Evolutionary conservation across 2,329 filamentous ascomycete genomes (phyloP), one percentile per base, ranked within the genome.

Genomic region (Nothophaeocryptopus gaeumannii): DNA sequence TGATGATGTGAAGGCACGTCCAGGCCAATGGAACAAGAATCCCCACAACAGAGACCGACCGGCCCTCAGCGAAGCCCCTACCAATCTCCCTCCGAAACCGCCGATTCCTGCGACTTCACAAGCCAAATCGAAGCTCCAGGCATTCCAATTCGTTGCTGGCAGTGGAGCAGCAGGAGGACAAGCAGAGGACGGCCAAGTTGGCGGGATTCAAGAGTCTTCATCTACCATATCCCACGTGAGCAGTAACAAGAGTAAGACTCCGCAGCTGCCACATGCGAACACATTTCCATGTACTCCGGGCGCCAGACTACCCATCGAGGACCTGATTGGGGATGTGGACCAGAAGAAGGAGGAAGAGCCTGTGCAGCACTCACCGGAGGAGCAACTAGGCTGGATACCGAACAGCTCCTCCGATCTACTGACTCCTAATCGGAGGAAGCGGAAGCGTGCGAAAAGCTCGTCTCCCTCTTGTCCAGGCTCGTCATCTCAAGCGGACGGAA

Each of bases 271-370:
- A 3, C 63, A 68, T 45, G 56, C 59, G 26, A 63, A 67, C 16
- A 65, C 70, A 26, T 71, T 71, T 12, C 81, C 81, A 2, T 80
- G 80, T 35, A 84, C 81, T 11, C 81, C 82, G 2, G 77, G 75
- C 16, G 78, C 80, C 37, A 71, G 79, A 47, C 74, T 84, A 34
- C 79, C 81, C 16, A 68, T 84, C 10, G 79, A 79, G 30, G 81
- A 84, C 54, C 69, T 84, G 30, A 80, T 84, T 39, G 79, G 79
- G 54, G 81, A 82, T 62, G 75, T 75, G 40, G 81, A 84, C 63
- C 79, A 82, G 60, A 71, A 74, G 33, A 75, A 45, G 33, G 47
- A 72, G 57, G 71, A 72, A 50, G 70, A 70, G n/a, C 69, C 71
- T 20, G 72, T 71, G 44, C 71, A 75, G 14, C 67, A 72, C 13